phyloP scores from a whole-genome alignment of 371 early-diverging fungal species.

The Apophysomyces variabilis region DNA sequence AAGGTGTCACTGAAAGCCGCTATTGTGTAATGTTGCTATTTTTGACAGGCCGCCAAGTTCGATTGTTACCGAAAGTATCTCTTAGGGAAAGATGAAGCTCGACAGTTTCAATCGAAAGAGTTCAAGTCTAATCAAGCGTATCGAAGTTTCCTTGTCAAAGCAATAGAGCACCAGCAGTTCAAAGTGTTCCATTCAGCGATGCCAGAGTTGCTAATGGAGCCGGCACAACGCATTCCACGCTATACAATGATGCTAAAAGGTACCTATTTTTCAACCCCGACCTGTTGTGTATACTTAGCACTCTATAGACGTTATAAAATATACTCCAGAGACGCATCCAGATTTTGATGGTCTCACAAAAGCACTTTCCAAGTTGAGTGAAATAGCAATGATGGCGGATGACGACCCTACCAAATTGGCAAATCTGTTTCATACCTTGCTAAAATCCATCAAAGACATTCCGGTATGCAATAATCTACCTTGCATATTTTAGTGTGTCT shows the following conservation, averaged over 20 bases:
- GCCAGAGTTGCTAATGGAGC: conserved; percentile 46
- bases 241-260: conserved; percentile 55
- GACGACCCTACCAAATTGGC: conserved; percentile 49
- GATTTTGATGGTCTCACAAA: conserved; percentile 36
- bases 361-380: conserved; percentile 37
- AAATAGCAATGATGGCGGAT: conserved; percentile 50
- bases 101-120: conserved; percentile 39
- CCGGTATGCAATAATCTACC: conserved; percentile 36
- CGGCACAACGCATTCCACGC: conserved; percentile 50
- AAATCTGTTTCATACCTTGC: conserved; percentile 44
- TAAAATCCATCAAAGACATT: conserved; percentile 40
- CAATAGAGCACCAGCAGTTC: conserved; percentile 39
- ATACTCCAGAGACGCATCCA: conserved; percentile 38
- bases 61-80: conserved; percentile 54
- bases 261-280: not conserved
- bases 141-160: conserved; percentile 34
- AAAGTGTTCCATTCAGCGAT: conserved; percentile 28
- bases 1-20: not conserved
- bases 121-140: conserved; percentile 40
- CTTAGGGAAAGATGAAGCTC: conserved; percentile 41
- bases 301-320: conserved; percentile 35
- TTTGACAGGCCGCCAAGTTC: conserved; percentile 36
- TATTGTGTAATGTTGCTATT: conserved; percentile 1
- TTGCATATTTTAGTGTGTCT: not conserved
- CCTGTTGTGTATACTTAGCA: not conserved